Base-by-base conservation (phyloP, 2,329 filamentous ascomycete genomes). In the Sarocladium oryzae region DNA sequence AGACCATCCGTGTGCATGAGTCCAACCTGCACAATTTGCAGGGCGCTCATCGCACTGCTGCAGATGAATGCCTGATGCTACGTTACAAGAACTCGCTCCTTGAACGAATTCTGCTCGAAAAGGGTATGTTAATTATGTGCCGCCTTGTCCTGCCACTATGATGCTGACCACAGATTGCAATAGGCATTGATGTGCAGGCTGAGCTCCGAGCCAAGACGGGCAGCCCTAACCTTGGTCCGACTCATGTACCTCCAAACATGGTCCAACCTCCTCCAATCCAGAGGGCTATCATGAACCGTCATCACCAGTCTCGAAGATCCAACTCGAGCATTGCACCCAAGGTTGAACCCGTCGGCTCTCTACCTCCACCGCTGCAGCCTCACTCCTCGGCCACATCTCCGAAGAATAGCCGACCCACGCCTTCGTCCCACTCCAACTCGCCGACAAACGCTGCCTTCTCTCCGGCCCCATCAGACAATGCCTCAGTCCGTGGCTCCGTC, bases 71-170 rank as follows among this genome's bases (percentile, higher is more conserved):
- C 67, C 72, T 97, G 63, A 97, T 99, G 93, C 78, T 99, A 61
- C 86, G 93, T 53, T 99, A 97, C 70, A 97, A 97, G 75, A 99
- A 97, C 69, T 97, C 93, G 36, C 76, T 97, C 46, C 79, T 99
- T 32, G 93, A 99, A 72, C 84, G 93, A 53, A 95, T 99, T 63
- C 79, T 99, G 50, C 79, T 99, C 33, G 93, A 99, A 72, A 97
- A 97, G 78, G 91, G 90, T 93, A 71, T 15, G 56, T 53, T 6
- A 4, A 26, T 45, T 15, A 41, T n/a, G n/a, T n/a, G n/a, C n/a
- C n/a, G n/a, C n/a, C n/a, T n/a, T n/a, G n/a, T n/a, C n/a, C n/a
- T n/a, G n/a, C n/a, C n/a, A n/a, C n/a, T n/a, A n/a, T n/a, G 21
- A 41, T 37, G 10, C 18, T 54, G 18, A 46, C 53, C 51, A 21